Conservation (phyloP, 371 early-diverging fungal species). For the Coemansia sp. region DNA sequence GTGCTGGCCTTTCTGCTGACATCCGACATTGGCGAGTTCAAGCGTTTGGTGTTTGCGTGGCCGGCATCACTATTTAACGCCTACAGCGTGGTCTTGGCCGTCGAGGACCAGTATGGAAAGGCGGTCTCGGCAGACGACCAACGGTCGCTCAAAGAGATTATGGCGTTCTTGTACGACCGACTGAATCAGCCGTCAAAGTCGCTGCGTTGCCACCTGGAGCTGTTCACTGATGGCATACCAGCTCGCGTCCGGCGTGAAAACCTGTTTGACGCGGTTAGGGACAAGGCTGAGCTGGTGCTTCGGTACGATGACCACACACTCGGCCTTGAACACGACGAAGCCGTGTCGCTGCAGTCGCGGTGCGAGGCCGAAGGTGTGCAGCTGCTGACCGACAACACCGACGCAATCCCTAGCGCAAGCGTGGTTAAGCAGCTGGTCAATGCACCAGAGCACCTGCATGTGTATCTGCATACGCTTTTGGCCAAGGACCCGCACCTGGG, state of each 20-base stretch:
- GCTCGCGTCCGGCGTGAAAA: conserved; percentile 73
- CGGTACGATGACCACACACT: conserved; percentile 73
- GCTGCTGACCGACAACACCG: conserved; percentile 78
- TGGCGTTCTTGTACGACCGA: conserved; percentile 74
- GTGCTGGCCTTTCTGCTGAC: conserved; percentile 61
- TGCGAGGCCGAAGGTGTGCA: conserved; percentile 58
- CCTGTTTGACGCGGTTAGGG: conserved; percentile 74
- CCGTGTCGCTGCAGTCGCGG: conserved; percentile 14
- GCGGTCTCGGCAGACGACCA: conserved; percentile 27
- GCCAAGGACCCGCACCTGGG: conserved; percentile 71
- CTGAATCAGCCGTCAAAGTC: conserved; percentile 75
- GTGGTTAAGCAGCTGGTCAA: conserved; percentile 68
- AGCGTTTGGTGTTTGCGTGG: conserved; percentile 70
- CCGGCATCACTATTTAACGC: conserved; percentile 72
- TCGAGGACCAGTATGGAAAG: conserved; percentile 61
- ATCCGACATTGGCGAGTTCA: conserved; percentile 43
- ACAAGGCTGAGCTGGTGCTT: conserved; percentile 76
- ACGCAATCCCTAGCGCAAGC: conserved; percentile 69
- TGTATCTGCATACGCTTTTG: conserved; percentile 87
- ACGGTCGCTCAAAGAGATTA: conserved; percentile 63
- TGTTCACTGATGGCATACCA: conserved; percentile 70
- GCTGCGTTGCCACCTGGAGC: conserved; percentile 75
- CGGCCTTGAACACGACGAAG: conserved; percentile 7
- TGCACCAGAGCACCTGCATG: conserved; percentile 66
- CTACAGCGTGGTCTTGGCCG: conserved; percentile 70